Evolutionary conservation across 352 stramenopile genomes (phyloP), one percentile per base, ranked within the genome.

Genomic region (Paralagenidium karlingii): DNA sequence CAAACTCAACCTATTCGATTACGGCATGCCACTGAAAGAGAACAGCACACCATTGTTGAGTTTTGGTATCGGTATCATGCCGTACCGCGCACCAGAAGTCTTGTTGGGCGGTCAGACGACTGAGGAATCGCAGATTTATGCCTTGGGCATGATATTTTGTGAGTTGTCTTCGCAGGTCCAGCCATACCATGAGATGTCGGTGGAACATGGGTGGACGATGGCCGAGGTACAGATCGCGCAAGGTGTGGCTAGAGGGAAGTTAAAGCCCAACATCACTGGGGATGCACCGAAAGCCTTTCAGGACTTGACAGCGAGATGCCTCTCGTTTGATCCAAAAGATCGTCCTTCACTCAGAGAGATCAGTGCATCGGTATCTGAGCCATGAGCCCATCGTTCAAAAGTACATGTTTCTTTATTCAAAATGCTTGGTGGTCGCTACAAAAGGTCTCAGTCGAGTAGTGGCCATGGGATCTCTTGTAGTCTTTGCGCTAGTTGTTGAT

Each of bases 121-220:
- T 8, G 28, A 40, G 5, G 58, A 66, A 16, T 63, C 70, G 9
- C 63, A 85, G 43, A 59, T 88, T 10, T 88, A 83, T 24, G 68
- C 71, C 8, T 48, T 88, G 19, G 74, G 74, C 34, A 60, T 79
- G 15, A 65, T 88, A 47, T 60, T 88, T 21, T 88, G 74, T 34
- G 74, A 85, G 45, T 62, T 88, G 20, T 79, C 68, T 85, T 16
- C 79, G 68, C n/a, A n/a, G n/a, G n/a, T n/a, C n/a, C n/a, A n/a
- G n/a, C n/a, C n/a, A n/a, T n/a, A n/a, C n/a, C n/a, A n/a, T n/a
- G n/a, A n/a, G n/a, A n/a, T n/a, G n/a, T n/a, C n/a, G n/a, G n/a
- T n/a, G n/a, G n/a, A n/a, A n/a, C n/a, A n/a, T n/a, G n/a, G n/a
- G n/a, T n/a, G n/a, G n/a, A n/a, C n/a, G n/a, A n/a, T n/a, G n/a